Evolutionary conservation across 148 eudicot species (phyloP), one percentile per base, ranked within the genome.

Genomic region (Persicaria tinctoria): DNA sequence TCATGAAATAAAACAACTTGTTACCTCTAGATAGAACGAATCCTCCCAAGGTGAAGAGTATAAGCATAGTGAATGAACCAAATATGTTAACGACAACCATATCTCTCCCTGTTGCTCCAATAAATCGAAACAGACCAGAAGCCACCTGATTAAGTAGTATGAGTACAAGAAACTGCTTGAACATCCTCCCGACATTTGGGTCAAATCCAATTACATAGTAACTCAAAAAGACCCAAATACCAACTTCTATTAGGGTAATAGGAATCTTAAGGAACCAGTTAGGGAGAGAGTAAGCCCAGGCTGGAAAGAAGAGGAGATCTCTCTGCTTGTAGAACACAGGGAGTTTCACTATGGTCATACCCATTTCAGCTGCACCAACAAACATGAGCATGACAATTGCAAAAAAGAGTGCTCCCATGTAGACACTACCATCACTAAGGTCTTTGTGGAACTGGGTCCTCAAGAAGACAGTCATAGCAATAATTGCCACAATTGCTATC

Each of bases 221-320:
- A 27, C 90, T 89, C 48, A 84, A 77, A 46, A 79, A 55, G 5
- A 89, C 89, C 94, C 94, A 92, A 2, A 87, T 73, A 13, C 79
- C 70, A 54, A 88, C 82, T 70, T 84, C 92, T 16, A 86, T 10
- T 63, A 92, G 18, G 0, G 97, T 85, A 20, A 86, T 46, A 17
- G 97, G 94, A 45, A 88, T 82, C 73, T 85, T 87, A 8, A 92
- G 79, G 53, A 92, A 77, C 55, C 89, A 75, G 53, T 84, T 82
- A 4, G 97, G 92, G 63, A 92, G 76, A 57, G 87, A 83, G 78
- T 86, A 89, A 44, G 94, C 90, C 97, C 97, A 92, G 8, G 92
- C 86, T 32, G 97, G 97, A 77, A 82, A 92, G 77, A 89, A 87
- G 80, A 78, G 77, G 10, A 88, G 66, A 62, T 87, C 86, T 57